Evolutionary conservation across 2,329 filamentous ascomycete species (phyloP).

Genomic region (Podosphaera aphanis): DNA sequence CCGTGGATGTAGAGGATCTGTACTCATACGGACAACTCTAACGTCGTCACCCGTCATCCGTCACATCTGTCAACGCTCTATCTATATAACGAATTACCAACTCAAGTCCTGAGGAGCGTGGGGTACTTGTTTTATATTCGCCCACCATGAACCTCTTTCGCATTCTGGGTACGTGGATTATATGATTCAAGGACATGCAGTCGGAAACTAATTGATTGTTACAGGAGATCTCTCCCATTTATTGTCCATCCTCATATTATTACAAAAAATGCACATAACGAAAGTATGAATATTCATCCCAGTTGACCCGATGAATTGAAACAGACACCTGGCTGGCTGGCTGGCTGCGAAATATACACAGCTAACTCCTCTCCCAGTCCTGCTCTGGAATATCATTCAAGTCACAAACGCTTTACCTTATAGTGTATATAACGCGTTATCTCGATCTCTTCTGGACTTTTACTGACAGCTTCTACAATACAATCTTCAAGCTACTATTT

Average conservation of each 20-base stretch:
- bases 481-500: conserved; percentile 88
- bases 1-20: neutral
- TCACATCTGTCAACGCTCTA: conserved; percentile 8
- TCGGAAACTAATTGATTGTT: conserved; percentile 2
- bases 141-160: conserved; percentile 46
- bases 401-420: conserved; percentile 80
- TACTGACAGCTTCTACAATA: conserved; percentile 56
- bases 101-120: neutral
- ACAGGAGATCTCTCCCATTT: conserved; percentile 88
- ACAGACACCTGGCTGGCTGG: no score
- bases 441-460: conserved; percentile 75
- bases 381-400: conserved; percentile 97
- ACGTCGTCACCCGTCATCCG: conserved; percentile 2
- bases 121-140: neutral
- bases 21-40: neutral
- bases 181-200: neutral
- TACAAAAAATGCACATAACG: conserved; percentile 88
- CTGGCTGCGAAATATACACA: conserved; percentile 4
- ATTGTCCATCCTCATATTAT: conserved; percentile 73
- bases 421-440: conserved; percentile 87
- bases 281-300: conserved; percentile 36
- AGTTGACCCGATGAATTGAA: neutral
- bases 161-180: conserved; percentile 29
- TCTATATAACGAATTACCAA: neutral
- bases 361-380: conserved; percentile 37